Conservation (phyloP, 2,329 filamentous ascomycete species). For the Pseudogymnoascus sp. region DNA sequence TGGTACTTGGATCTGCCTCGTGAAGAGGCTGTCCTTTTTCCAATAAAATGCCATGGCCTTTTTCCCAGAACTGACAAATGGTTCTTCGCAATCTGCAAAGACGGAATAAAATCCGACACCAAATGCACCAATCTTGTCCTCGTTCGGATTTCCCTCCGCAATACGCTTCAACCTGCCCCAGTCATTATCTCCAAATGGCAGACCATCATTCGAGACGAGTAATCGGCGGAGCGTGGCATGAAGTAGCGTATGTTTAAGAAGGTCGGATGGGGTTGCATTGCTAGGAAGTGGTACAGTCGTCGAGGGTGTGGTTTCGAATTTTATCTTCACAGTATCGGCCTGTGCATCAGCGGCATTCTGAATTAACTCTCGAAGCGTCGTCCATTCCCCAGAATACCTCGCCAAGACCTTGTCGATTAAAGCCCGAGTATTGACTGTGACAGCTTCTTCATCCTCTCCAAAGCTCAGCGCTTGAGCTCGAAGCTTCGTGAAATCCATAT, state of each 20-base stretch:
- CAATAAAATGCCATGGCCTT: conserved; percentile 99
- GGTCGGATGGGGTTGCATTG: conserved; percentile 58
- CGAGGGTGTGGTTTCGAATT: conserved; percentile 85
- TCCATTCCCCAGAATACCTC: conserved; percentile 94
- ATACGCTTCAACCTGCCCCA: conserved; percentile 93
- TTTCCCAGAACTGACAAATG: conserved; percentile 86
- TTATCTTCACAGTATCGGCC: conserved; percentile 80
- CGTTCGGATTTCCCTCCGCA: conserved; percentile 97
- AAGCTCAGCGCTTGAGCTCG: conserved; percentile 80
- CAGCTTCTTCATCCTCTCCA: conserved; percentile 88
- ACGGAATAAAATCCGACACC: conserved; percentile 98
- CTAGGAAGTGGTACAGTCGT: conserved; percentile 59
- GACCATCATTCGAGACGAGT: conserved; percentile 88
- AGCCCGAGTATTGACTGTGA: conserved; percentile 94
- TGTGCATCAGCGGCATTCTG: conserved; percentile 98
- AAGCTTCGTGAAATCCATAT: conserved; percentile 67
- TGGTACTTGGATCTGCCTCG: conserved; percentile 70
- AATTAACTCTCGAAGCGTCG: conserved; percentile 80
- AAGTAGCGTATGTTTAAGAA: conserved; percentile 74
- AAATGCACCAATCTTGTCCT: conserved; percentile 98
- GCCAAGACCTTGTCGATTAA: conserved; percentile 97
- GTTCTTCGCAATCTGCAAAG: conserved; percentile 95
- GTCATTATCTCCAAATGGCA: conserved; percentile 80
- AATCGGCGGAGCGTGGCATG: conserved; percentile 81
- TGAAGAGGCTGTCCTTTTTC: conserved; percentile 97